Evolutionary conservation across 2,329 filamentous ascomycete species (phyloP).

Genomic region (Cordyceps cateniannulata): DNA sequence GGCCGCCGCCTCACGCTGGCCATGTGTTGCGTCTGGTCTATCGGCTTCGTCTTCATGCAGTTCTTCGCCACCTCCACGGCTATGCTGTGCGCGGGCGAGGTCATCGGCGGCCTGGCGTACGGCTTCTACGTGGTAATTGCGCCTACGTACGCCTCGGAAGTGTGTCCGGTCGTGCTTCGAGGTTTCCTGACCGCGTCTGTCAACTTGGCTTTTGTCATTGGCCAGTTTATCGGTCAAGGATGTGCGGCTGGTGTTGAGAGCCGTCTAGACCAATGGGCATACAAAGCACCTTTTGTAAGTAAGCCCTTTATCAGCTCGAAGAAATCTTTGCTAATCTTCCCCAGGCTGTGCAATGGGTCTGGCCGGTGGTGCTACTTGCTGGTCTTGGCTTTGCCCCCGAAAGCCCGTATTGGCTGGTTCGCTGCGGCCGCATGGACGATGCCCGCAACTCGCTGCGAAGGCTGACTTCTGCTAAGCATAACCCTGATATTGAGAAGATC

Average conservation of each 20-base stretch:
- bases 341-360: conserved; percentile 44
- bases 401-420: conserved; percentile 44
- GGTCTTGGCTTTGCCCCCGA: conserved; percentile 42
- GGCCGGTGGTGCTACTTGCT: conserved; percentile 38
- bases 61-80: conserved; percentile 53
- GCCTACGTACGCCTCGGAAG: conserved; percentile 54
- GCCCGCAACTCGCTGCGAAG: conserved; percentile 33
- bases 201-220: conserved; percentile 57
- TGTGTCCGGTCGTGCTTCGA: conserved; percentile 52
- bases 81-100: conserved; percentile 53
- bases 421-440: conserved; percentile 33
- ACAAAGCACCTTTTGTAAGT: conserved; percentile 24
- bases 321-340: background rate
- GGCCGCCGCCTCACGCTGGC: conserved; percentile 40
- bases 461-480: conserved; percentile 32
- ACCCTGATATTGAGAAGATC: conserved; percentile 28
- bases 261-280: conserved; percentile 40
- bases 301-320: too few species aligned
- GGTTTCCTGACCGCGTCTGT: conserved; percentile 53
- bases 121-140: conserved; percentile 54
- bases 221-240: conserved; percentile 49
- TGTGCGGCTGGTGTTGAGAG: conserved; percentile 37
- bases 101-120: conserved; percentile 55
- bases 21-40: conserved; percentile 38
- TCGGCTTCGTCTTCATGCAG: conserved; percentile 53